A percentile compares a stretch with the other conserved stretches of the same genome.
Conservation (phyloP, 345 rosid genomes). For the Physaria fendleri region DNA sequence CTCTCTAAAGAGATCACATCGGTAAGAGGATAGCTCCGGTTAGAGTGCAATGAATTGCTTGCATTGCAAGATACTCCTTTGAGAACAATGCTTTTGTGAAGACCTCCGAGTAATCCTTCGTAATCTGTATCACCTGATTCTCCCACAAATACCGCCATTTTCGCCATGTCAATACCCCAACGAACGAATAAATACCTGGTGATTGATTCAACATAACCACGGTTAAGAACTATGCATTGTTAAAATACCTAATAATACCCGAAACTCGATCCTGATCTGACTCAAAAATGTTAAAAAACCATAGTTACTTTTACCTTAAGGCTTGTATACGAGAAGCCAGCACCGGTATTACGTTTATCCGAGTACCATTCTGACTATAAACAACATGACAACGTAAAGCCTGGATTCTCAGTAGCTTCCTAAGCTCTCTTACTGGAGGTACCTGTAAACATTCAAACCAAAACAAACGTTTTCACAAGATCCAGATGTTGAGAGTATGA, state of each 20-base stretch:
- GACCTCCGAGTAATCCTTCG: slow-evolving; percentile 84
- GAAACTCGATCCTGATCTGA: too few relatives aligned
- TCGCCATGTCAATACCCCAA: slow-evolving; percentile 84
- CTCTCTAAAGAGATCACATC: slow-evolving; percentile 74
- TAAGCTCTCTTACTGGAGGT: slow-evolving; percentile 75
- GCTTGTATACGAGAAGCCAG: slow-evolving; percentile 90
- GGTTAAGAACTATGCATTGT: background rate
- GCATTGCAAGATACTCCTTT: slow-evolving; percentile 57
- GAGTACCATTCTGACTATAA: slow-evolving; percentile 71
- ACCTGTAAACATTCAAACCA: slow-evolving; percentile 41
- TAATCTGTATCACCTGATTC: slow-evolving; percentile 95
- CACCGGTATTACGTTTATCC: slow-evolving; percentile 80
- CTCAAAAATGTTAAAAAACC: background rate
- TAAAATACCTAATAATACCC: too few relatives aligned
- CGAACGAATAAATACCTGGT: slow-evolving; percentile 86
- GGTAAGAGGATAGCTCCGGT: slow-evolving; percentile 73
- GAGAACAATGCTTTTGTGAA: slow-evolving; percentile 69
- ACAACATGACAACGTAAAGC: slow-evolving; percentile 82
- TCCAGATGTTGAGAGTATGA: slow-evolving; percentile 78
- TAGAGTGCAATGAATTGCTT: slow-evolving; percentile 48
- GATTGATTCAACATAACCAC: background rate
- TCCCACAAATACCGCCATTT: slow-evolving; percentile 81
- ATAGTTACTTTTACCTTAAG: slow-evolving; percentile 46
- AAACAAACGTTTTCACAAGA: slow-evolving; percentile 18
- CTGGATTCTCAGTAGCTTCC: slow-evolving; percentile 79